Evolutionary conservation across 805 yeast species (phyloP), one percentile per base, ranked within the genome.

Genomic region (Ogataea allantospora): DNA sequence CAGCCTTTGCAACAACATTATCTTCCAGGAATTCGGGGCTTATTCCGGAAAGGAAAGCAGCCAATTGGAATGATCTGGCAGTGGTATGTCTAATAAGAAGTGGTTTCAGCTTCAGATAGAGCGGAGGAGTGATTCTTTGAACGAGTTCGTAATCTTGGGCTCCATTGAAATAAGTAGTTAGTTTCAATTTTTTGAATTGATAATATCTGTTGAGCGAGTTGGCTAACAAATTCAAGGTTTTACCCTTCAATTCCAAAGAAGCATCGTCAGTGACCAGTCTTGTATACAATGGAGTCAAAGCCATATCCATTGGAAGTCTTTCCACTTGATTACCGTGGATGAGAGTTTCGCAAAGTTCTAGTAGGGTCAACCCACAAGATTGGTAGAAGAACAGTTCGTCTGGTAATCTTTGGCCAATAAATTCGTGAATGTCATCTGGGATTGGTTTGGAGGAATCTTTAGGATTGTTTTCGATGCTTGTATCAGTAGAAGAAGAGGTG

Each of bases 381-480:
- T 78, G 78, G 60, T 88, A 93, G 57, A 82, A 88, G 53, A 77
- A 82, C 27, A 83, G 70, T 62, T 89, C 98, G 37, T 87, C 84
- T 2, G 97, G 95, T 35, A 93, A 67, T 55, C 89, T 76, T 58
- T 84, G 87, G 7, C 95, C 88, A 33, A 93, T 71, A 31, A 88
- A 75, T 30, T 81, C 88, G 57, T 86, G 93, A 9, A 86, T 67
- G 58, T 88, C 95, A 44, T 77, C 75, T 3, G 98, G 97, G 31
- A 83, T 63, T 37, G 65, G 65, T 25, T 47, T 53, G 11, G 36
- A 34, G 6, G 42, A 50, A 6, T 45, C 54, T 9, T 46, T 51
- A 36, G 46, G 27, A 8, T 44, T 27, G 9, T 32, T 40, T 13
- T 33, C 43, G 8, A 28, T 18, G 27, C 23, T 21, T 9, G 8